These are phyloP conservation scores for Colletotrichum echinochloae DNA, from an alignment of 2,329 filamentous ascomycete species.

Conservation along the genomic window DNA sequence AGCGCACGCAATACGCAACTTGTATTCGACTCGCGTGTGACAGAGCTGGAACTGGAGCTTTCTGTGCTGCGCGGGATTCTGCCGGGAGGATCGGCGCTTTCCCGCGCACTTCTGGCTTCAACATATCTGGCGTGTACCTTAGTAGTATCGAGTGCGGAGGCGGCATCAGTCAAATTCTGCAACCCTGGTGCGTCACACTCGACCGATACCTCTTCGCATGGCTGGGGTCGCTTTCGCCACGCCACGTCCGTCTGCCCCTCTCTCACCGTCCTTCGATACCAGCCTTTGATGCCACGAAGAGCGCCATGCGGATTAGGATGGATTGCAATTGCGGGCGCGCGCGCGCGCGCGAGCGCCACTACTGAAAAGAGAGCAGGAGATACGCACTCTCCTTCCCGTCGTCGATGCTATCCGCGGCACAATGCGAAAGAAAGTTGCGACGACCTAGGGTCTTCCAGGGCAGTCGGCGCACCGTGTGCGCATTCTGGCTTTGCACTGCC, in stretches of 20 bases:
- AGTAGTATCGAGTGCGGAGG: conserved; percentile 24
- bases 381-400: not conserved
- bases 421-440: conserved; percentile 32
- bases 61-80: conserved; percentile 35
- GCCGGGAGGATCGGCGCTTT: conserved; percentile 27
- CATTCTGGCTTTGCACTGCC: conserved; percentile 36
- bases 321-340: conserved; percentile 7
- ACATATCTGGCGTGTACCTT: conserved; percentile 20
- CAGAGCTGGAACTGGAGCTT: conserved; percentile 23
- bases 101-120: conserved; percentile 38
- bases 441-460: conserved; percentile 35
- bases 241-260: conserved; percentile 22
- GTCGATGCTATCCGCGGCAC: conserved; percentile 24
- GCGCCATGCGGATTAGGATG: not conserved
- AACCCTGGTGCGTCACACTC: conserved; percentile 40
- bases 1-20: conserved; percentile 18
- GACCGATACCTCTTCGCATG: conserved; percentile 32
- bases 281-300: conserved; percentile 1
- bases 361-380: too few species aligned
- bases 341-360: too few species aligned
- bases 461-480: conserved; percentile 28
- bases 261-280: conserved; percentile 6
- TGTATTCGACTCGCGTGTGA: conserved; percentile 5
- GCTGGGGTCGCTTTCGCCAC: conserved; percentile 37
- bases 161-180: conserved; percentile 38